Evolutionary conservation across 73 alveolate genomes (phyloP), one percentile per base, ranked within the genome.

Genomic region (Paramecium sexaurelia): DNA sequence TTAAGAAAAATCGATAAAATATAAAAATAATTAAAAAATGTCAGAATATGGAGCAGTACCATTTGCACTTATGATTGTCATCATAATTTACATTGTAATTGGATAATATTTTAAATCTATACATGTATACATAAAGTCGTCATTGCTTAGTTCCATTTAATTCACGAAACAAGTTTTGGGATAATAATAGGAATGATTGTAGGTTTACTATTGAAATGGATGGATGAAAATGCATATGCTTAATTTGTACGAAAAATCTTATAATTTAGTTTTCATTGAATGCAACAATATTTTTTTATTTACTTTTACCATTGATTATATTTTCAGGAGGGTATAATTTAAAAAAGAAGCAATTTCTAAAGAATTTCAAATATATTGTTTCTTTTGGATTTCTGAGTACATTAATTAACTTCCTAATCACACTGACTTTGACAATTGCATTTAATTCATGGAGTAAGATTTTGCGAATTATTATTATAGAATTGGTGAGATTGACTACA

Each of bases 161-260:
- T 88, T 29, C 94, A 88, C 43, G 94, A 88, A 69, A 88, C 94
- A 8, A 82, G 91, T 19, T 88, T 88, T 71, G 94, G 94, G 1
- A 88, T 88, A 20, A 22, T 88, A 5, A 36, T 88, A 43, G 94
- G 94, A 27, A 68, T 88, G 69, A 15, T 51, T 19, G 22, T 69
- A 26, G 94, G 94, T 10, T 13, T 88, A 9, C 17, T 68, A 15
- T 36, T 88, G 17, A 88, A 88, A 35, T 78, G 45, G 71, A 78
- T 39, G 90, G 90, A 78, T 78, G 43, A 20, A 5, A 40, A 41
- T 22, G 68, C 90, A 40, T 78, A 78, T 78, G 90, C 90, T 3
- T 29, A 78, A 78, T 78, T 78, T 78, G 90, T 78, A 78, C 8
- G 22, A 7, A 7, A 17, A 32, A 29, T 55, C 37, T 61, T n/a